Base-by-base conservation (phyloP, 2,329 filamentous ascomycete species). In the Claviceps sorghi region DNA sequence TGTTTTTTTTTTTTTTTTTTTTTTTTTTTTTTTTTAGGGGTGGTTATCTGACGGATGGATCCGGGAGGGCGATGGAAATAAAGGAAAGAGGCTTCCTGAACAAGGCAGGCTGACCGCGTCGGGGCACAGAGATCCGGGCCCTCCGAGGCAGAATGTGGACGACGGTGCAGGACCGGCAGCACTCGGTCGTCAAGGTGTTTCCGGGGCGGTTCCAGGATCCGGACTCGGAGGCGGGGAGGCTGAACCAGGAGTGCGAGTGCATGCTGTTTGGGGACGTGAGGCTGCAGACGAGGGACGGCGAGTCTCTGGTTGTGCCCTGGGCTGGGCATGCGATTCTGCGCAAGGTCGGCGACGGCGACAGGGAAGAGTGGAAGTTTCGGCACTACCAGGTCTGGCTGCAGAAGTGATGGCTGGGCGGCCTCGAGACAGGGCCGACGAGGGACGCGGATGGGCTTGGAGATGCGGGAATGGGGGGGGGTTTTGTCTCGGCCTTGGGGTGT, bases 141-240 rank as follows among this genome's bases (percentile, higher is more conserved):
- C 56, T 75, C 30, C 66, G 73, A 38, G 55, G 56, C 19, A 60
- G 64, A 26, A 76, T 75, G 72, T 73, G 72, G 71, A 63, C 69
- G 13, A 56, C 59, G 21, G 66, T 73, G 21, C 58, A 60, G 52
- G 61, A 64, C 40, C 64, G 73, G 41, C 69, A 60, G 53, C 73
- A 76, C 59, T 65, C 58, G 2, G 64, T 72, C 29, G 58, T 58
- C 32, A 70, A 70, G 58, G 68, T 72, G 8, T 74, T 73, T 52
- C 69, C 70, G 19, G 70, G 62, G 1, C 54, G 54, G 4, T 72
- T 72, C 52, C 42, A 21, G 21, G 49, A 38, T 13, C 29, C 4
- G 13, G 32, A 21, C 3, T 36, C 49, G 9, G 40, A 44, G 5
- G 19, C 56, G n/a, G 58, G 57, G 48, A 57, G 45, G 19, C 21